phyloP scores from a whole-genome alignment of 371 early-diverging fungal species.

The Dichotomocladium elegans region DNA sequence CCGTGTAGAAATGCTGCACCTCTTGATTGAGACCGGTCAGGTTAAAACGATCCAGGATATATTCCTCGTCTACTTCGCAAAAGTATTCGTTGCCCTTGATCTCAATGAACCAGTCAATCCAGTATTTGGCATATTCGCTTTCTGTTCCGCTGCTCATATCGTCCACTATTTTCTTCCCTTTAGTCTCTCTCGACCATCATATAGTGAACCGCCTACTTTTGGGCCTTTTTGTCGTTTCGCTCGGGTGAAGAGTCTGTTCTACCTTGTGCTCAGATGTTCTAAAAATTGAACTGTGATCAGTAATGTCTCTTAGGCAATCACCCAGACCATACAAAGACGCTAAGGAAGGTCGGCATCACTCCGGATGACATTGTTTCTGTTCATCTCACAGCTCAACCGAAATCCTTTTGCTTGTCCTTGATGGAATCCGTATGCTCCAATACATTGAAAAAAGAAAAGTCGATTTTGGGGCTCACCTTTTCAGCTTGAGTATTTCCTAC shows the following conservation, averaged over 20 bases:
- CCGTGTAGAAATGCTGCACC: conserved; percentile 73
- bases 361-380: too few species aligned
- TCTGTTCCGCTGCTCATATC: conserved; percentile 64
- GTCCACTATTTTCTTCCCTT: conserved; percentile 33
- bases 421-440: too few species aligned
- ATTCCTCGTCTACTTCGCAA: conserved; percentile 94
- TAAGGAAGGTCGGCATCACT: too few species aligned
- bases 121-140: conserved; percentile 69
- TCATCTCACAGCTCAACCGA: too few species aligned
- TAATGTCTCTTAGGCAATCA: too few species aligned
- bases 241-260: background rate
- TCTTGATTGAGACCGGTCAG: conserved; percentile 84
- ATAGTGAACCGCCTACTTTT: background rate
- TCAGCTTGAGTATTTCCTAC: too few species aligned
- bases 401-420: too few species aligned
- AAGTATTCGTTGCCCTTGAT: conserved; percentile 90
- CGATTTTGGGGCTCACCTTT: too few species aligned
- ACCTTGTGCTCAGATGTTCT: background rate
- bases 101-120: conserved; percentile 81
- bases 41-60: conserved; percentile 94
- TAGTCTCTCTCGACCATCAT: background rate
- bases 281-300: too few species aligned
- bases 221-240: background rate
- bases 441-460: too few species aligned
- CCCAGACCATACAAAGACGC: too few species aligned